Conservation (phyloP, 441 rosid species). For the Dalechampia spathulata region DNA sequence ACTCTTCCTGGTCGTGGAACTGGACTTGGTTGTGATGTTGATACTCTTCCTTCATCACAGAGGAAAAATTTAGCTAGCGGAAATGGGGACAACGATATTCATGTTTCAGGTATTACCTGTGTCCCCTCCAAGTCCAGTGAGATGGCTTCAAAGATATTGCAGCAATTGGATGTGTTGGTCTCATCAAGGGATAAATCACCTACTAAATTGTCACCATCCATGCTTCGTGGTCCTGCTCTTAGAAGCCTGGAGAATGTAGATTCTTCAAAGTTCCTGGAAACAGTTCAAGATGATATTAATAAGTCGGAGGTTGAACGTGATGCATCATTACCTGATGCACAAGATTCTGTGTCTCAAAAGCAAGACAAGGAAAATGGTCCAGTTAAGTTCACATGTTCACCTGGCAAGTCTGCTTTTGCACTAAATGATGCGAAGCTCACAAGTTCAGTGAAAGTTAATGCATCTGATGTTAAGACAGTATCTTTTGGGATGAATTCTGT, state of each 20-base stretch:
- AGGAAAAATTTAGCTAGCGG: conserved; percentile 21
- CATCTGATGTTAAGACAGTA: conserved; percentile 21
- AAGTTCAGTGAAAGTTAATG: conserved; percentile 19
- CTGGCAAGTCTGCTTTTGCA: conserved; percentile 27
- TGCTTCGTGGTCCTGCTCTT: conserved; percentile 71
- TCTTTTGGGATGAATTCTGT: conserved; percentile 28
- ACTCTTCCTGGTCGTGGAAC: conserved; percentile 17
- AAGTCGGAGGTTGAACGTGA: conserved; percentile 19
- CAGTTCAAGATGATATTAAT: conserved; percentile 30
- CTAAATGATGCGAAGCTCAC: conserved; percentile 27
- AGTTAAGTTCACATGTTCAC: conserved; percentile 17
- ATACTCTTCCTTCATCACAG: conserved; percentile 19
- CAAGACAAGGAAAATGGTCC: conserved; percentile 41
- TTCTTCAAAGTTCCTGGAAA: conserved; percentile 45
- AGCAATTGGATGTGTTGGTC: conserved; percentile 60
- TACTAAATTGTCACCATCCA: conserved; percentile 65
- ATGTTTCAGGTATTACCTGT: conserved; percentile 35
- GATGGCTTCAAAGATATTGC: conserved; percentile 72
- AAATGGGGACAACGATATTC: conserved; percentile 32
- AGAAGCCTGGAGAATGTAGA: conserved; percentile 69
- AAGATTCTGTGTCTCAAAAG: conserved; percentile 28
- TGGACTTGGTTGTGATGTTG: conserved; percentile 25
- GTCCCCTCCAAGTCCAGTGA: conserved; percentile 76
- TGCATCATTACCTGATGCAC: conserved; percentile 17
- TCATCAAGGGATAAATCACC: conserved; percentile 71